A percentile compares a stretch with the other conserved stretches of the same genome.
phyloP scores from a whole-genome alignment of 768 basidiomycete species.

The Astraeus odoratus region DNA sequence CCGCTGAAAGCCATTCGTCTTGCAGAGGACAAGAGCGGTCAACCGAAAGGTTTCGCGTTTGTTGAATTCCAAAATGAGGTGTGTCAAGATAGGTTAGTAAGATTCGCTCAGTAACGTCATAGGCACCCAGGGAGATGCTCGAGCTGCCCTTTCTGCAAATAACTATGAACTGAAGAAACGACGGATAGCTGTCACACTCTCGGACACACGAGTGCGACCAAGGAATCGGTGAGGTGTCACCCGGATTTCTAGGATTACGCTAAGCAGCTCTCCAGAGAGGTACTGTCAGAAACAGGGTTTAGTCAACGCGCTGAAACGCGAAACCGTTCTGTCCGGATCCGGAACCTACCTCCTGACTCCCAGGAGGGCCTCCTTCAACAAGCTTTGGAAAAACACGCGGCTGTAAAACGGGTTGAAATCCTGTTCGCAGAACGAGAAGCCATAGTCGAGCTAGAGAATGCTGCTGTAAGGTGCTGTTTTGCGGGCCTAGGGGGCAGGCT shows the following conservation, averaged over 20 bases:
- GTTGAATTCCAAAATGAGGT: conserved; percentile 87
- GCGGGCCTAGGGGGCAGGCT: neutral
- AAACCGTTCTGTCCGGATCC: conserved; percentile 69
- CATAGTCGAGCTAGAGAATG: conserved; percentile 56
- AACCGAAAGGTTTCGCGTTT: conserved; percentile 84
- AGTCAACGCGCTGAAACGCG: conserved; percentile 49
- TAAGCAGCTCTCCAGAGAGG: conserved; percentile 25
- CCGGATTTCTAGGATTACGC: neutral
- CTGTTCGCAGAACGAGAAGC: conserved; percentile 57
- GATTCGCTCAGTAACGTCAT: conserved; percentile 1
- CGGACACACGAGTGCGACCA: conserved; percentile 61
- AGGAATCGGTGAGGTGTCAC: conserved; percentile 39
- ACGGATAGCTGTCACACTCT: conserved; percentile 82
- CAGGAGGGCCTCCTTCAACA: conserved; percentile 94
- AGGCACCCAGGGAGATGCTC: conserved; percentile 53
- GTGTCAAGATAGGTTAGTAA: neutral
- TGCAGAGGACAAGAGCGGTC: conserved; percentile 61
- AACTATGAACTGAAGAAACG: conserved; percentile 86
- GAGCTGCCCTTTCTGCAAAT: conserved; percentile 68
- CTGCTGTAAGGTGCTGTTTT: conserved; percentile 42
- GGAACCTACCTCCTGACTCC: conserved; percentile 64
- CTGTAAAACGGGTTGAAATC: conserved; percentile 69
- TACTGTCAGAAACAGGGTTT: conserved; percentile 48
- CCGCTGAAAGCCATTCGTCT: conserved; percentile 75
- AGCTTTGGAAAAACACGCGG: conserved; percentile 68